Evolutionary conservation across 768 basidiomycete species (phyloP).

Genomic region (Lactarius sp.): DNA sequence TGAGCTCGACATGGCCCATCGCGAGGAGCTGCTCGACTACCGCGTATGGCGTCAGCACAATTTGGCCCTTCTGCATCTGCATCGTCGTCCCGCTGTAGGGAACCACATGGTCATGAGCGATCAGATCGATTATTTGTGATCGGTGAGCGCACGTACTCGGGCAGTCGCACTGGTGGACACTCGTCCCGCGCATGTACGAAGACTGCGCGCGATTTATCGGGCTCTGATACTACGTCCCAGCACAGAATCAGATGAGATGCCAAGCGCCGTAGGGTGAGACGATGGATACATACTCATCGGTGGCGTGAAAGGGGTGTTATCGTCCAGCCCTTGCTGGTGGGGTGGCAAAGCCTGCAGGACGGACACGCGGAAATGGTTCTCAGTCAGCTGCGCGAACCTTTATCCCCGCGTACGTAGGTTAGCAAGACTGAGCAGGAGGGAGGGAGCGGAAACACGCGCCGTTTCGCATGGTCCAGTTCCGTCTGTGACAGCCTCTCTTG

Average conservation of each 20-base stretch:
- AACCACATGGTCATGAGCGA: not conserved
- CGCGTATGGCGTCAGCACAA: conserved; percentile 72
- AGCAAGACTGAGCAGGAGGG: not conserved
- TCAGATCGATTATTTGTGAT: not conserved
- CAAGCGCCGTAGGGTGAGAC: not conserved
- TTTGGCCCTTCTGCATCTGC: conserved; percentile 75
- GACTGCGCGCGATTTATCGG: conserved; percentile 71
- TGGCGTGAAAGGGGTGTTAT: conserved; percentile 62
- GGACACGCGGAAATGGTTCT: conserved; percentile 71
- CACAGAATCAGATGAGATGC: conserved; percentile 10
- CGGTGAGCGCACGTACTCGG: conserved; percentile 48
- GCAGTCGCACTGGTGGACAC: conserved; percentile 63
- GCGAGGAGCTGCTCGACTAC: conserved; percentile 69
- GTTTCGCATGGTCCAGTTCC: conserved; percentile 75
- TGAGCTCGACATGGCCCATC: conserved; percentile 70
- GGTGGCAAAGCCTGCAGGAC: conserved; percentile 82
- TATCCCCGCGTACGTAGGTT: not conserved
- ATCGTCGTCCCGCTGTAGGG: conserved; percentile 57
- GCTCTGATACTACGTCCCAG: conserved; percentile 56
- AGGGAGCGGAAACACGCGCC: conserved; percentile 37
- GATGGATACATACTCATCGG: conserved; percentile 57
- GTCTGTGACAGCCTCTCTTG: conserved; percentile 78
- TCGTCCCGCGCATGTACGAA: conserved; percentile 72
- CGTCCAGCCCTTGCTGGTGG: conserved; percentile 71
- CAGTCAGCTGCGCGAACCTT: conserved; percentile 73